Evolutionary conservation across 148 eudicot species (phyloP).

Genomic region (Camellia lanceoleosa): DNA sequence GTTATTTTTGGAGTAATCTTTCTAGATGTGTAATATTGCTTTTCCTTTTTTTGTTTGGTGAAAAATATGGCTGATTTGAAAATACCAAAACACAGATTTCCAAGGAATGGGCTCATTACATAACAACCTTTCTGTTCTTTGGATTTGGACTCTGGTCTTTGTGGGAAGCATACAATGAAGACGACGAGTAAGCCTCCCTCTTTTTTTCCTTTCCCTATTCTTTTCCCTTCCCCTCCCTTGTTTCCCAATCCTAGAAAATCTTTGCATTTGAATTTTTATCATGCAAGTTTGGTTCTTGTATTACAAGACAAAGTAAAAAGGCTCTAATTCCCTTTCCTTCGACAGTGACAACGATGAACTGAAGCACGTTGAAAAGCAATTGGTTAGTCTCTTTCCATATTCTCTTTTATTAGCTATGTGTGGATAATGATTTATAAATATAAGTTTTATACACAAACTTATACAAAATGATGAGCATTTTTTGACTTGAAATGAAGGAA

Average conservation of each 20-base stretch:
- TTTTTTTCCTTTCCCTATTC: background rate
- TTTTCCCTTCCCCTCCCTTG: too few species aligned
- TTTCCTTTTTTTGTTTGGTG: too few species aligned
- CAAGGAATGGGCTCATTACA: background rate
- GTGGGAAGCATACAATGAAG: constrained; percentile 1
- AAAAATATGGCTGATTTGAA: too few species aligned
- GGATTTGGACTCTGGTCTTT: background rate
- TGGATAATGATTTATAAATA: too few species aligned
- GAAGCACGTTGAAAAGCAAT: background rate
- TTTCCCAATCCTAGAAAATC: too few species aligned
- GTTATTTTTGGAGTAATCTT: too few species aligned
- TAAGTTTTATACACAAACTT: too few species aligned
- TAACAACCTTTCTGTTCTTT: background rate
- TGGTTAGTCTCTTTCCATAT: background rate
- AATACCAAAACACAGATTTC: background rate
- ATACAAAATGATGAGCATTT: too few species aligned
- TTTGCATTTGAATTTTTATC: background rate
- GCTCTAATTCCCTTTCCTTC: background rate
- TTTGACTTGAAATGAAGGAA: too few species aligned
- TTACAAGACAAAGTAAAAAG: background rate
- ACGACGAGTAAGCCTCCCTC: background rate
- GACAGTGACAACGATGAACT: constrained; percentile 1
- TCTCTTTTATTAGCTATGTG: background rate
- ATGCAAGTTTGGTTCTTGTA: background rate
- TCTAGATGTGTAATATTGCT: too few species aligned